Conservation (phyloP, 148 eudicot genomes). For the Cornus kousa region DNA sequence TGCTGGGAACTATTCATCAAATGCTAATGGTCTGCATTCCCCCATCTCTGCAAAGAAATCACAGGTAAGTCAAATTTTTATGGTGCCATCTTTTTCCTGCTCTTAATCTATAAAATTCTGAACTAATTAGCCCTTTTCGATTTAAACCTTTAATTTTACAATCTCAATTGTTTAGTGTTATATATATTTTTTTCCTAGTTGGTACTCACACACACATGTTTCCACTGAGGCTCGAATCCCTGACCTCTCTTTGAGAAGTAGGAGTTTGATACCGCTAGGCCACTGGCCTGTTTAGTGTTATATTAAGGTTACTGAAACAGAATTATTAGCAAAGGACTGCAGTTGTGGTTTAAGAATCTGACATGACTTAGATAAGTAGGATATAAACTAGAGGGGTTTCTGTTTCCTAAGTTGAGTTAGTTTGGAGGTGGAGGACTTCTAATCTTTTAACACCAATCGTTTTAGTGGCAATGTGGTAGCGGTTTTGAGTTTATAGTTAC, state of each 20-base stretch:
- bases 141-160: not conserved
- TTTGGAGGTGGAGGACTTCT: not conserved
- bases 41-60: conserved; percentile 44
- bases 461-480: not conserved
- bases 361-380: not conserved
- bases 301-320: not conserved
- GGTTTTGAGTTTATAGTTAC: not conserved
- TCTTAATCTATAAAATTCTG: not conserved
- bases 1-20: conserved; percentile 29
- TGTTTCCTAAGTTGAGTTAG: not conserved
- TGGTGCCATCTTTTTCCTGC: not conserved
- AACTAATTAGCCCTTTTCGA: not conserved
- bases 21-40: conserved; percentile 34
- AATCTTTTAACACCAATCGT: too few species aligned
- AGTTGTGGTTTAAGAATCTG: not conserved
- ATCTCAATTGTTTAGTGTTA: not conserved
- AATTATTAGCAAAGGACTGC: not conserved
- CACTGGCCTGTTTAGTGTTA: not conserved
- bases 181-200: too few species aligned
- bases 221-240: too few species aligned
- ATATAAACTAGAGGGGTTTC: not conserved
- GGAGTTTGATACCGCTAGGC: too few species aligned
- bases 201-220: too few species aligned
- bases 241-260: too few species aligned
- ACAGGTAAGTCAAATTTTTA: conserved; percentile 34